A percentile compares a stretch with the other conserved stretches of the same genome.
Conservation (phyloP, 2,329 filamentous ascomycete genomes). For the Diaporthe australafricana region DNA sequence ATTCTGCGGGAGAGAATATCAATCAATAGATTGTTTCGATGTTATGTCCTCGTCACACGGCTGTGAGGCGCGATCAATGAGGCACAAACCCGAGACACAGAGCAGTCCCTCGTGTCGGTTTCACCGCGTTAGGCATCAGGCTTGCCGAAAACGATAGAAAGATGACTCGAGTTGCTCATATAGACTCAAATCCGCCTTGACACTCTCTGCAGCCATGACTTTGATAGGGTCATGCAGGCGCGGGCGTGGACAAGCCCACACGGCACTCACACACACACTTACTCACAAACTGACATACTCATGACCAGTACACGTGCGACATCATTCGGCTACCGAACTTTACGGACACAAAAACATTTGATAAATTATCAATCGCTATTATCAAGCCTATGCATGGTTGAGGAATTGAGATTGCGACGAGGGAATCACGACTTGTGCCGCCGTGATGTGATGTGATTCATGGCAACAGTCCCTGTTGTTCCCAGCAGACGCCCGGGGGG, state of each 20-base stretch:
- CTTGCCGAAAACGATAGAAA: slow-evolving; percentile 1
- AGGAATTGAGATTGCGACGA: slow-evolving; percentile 2
- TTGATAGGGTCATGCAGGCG: slow-evolving; percentile 16
- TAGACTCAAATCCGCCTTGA: slow-evolving; percentile 19
- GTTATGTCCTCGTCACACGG: slow-evolving; percentile 27
- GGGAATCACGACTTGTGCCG: slow-evolving; percentile 2
- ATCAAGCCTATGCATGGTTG: not conserved
- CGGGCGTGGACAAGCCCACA: not conserved
- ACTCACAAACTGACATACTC: not conserved
- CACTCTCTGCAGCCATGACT: not conserved
- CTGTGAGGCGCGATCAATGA: slow-evolving; percentile 21
- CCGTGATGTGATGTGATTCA: slow-evolving; percentile 24
- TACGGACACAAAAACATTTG: slow-evolving; percentile 6
- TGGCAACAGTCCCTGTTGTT: slow-evolving; percentile 18
- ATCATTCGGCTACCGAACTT: not conserved
- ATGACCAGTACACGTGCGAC: slow-evolving; percentile 5
- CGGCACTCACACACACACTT: not conserved
- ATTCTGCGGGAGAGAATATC: slow-evolving; percentile 13
- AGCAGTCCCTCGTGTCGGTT: slow-evolving; percentile 13
- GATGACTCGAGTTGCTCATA: slow-evolving; percentile 1
- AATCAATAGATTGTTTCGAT: slow-evolving; percentile 30
- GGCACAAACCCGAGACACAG: slow-evolving; percentile 26
- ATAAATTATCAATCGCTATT: not conserved
- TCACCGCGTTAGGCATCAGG: slow-evolving; percentile 11
- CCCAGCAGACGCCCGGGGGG: slow-evolving; percentile 19